Evolutionary conservation across 768 basidiomycete genomes (phyloP).

Genomic region (Cystoderma amianthinum): DNA sequence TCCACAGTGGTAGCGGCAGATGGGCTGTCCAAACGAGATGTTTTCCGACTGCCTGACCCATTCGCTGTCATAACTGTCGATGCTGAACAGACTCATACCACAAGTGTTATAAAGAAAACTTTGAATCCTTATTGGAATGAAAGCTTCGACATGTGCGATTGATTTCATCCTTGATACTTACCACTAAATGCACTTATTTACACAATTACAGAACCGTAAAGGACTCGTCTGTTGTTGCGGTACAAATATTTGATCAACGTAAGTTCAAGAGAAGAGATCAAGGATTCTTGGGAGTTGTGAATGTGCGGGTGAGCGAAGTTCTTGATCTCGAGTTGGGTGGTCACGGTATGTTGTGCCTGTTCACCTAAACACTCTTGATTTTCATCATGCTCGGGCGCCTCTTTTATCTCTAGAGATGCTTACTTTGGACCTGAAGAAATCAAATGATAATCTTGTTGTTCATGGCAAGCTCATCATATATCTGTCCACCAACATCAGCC

Average conservation of each 20-base stretch:
- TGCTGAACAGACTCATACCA: slow-evolving; percentile 95
- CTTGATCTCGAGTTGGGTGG: slow-evolving; percentile 89
- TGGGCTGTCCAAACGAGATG: slow-evolving; percentile 89
- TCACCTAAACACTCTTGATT: neutral
- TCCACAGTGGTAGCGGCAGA: slow-evolving; percentile 88
- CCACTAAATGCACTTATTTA: neutral
- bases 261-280: slow-evolving; percentile 99
- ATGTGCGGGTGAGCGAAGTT: slow-evolving; percentile 85
- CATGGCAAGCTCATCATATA: slow-evolving; percentile 97
- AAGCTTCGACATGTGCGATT: slow-evolving; percentile 88
- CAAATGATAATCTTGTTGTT: slow-evolving; percentile 97
- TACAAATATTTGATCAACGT: slow-evolving; percentile 98
- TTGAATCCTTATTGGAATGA: slow-evolving; percentile 97
- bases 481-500: slow-evolving; percentile 84
- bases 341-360: slow-evolving; percentile 53
- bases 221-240: slow-evolving; percentile 95
- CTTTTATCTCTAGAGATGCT: slow-evolving; percentile 70
- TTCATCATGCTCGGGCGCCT: slow-evolving; percentile 1
- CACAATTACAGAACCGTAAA: slow-evolving; percentile 68
- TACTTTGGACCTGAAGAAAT: slow-evolving; percentile 94
- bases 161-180: slow-evolving; percentile 1
- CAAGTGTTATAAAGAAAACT: slow-evolving; percentile 94
- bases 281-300: slow-evolving; percentile 97
- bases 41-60: slow-evolving; percentile 94
- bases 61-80: slow-evolving; percentile 99